phyloP scores from a whole-genome alignment of 139 green algal species.

The Ostreobium quekettii region DNA sequence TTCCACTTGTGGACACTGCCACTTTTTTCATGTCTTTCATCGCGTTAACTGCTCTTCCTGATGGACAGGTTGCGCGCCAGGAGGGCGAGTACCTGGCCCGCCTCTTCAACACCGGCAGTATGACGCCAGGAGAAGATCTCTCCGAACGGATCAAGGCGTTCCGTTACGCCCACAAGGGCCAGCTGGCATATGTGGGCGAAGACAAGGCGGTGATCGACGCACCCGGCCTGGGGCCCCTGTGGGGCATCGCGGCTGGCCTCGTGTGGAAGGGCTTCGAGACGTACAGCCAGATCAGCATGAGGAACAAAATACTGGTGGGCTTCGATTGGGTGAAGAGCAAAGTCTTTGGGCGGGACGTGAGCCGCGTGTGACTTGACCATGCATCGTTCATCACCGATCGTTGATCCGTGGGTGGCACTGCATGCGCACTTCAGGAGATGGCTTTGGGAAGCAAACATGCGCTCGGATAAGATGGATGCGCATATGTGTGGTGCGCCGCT shows the following conservation, averaged over 20 bases:
- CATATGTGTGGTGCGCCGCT: too few species aligned
- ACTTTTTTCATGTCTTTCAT: neutral
- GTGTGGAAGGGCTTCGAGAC: constrained; percentile 84
- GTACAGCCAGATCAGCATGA: constrained; percentile 60
- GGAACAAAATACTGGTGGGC: constrained; percentile 73
- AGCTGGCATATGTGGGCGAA: constrained; percentile 74
- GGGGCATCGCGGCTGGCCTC: constrained; percentile 52
- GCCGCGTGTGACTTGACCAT: constrained; percentile 8
- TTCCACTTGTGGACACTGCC: too few species aligned
- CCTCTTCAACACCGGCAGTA: constrained; percentile 24
- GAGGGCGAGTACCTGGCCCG: constrained; percentile 72
- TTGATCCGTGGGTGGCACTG: too few species aligned
- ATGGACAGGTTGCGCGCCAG: constrained; percentile 73
- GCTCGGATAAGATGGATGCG: too few species aligned
- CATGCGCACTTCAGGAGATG: too few species aligned
- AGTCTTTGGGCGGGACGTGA: constrained; percentile 31
- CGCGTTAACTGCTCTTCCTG: neutral
- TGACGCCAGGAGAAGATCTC: constrained; percentile 11
- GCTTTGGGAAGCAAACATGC: too few species aligned
- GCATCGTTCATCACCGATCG: too few species aligned
- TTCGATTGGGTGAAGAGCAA: constrained; percentile 57
- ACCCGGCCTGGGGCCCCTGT: constrained; percentile 55
- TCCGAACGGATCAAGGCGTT: constrained; percentile 12
- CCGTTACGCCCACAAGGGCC: constrained; percentile 56
- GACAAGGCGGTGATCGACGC: constrained; percentile 88